phyloP scores from a whole-genome alignment of 2,329 filamentous ascomycete genomes.

The Penicillium griseofulvum region DNA sequence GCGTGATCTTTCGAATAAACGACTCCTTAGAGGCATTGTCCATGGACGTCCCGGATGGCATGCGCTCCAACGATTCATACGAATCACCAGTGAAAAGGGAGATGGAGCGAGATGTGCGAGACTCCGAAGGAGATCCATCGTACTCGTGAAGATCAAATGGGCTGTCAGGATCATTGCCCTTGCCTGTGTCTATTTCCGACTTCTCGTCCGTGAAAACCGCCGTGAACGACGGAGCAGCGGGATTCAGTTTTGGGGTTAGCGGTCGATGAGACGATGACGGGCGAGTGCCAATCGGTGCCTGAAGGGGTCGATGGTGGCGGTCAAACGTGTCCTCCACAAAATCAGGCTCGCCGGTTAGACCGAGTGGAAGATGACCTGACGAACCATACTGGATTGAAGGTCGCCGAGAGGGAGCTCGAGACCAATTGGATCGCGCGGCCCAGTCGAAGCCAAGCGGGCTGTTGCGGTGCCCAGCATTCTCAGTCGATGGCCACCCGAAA shows the following conservation, averaged over 20 bases:
- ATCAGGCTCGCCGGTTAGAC: constrained; percentile 52
- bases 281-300: constrained; percentile 75
- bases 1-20: constrained; percentile 52
- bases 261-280: constrained; percentile 59
- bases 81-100: constrained; percentile 48
- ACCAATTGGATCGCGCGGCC: constrained; percentile 61
- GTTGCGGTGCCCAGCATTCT: constrained; percentile 54
- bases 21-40: constrained; percentile 48
- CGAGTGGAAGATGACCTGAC: constrained; percentile 60
- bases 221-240: constrained; percentile 84
- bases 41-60: constrained; percentile 43
- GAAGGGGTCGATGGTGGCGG: constrained; percentile 51
- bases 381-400: constrained; percentile 77
- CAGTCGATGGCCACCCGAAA: constrained; percentile 63
- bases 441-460: constrained; percentile 54
- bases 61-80: constrained; percentile 48
- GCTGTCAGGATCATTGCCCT: constrained; percentile 32
- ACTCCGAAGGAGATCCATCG: constrained; percentile 44
- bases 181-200: constrained; percentile 43
- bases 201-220: constrained; percentile 59
- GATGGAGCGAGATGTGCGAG: constrained; percentile 46
- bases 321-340: constrained; percentile 49
- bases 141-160: constrained; percentile 35
- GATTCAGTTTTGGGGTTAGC: constrained; percentile 68
- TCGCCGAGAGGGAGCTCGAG: constrained; percentile 72